Base-by-base conservation (phyloP, 192 early-diverging fungal species). In the Coemansia sp. region DNA sequence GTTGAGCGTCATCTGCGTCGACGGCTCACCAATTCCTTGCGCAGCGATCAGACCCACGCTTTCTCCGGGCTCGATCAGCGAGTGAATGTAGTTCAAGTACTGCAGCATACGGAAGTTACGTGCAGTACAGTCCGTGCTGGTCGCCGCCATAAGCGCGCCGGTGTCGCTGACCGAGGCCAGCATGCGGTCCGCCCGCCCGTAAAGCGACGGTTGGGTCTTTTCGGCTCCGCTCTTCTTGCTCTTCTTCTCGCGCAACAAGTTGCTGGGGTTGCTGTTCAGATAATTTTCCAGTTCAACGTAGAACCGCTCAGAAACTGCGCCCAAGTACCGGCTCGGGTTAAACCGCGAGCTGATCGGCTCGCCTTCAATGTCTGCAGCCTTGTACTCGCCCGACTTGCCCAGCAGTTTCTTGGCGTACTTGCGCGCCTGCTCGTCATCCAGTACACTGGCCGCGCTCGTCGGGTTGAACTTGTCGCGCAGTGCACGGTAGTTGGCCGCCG, bases 1-100 rank as follows among this genome's bases (percentile, higher is more conserved):
- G 83, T 99, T 99, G 35, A 99, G 85, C 41, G 98, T 99, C 98
- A 99, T 99, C 73, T 99, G 98, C 14, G 98, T 99, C 47, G 95
- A 97, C 47, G 98, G 98, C 83, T 99, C 98, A 50, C 98, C 98
- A 60, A 99, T 90, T 70, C 88, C 89, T 76, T 99, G 96, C 16
- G 96, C 96, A 18, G 98, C 98, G 57, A 99, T 83, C 29, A 98
- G 74, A 57, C 98, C 98, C 61, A 99, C 98, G 52, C 93, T 89
- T 78, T 99, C 98, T 62, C 98, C 98, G 12, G 98, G 94, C 47
- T 97, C 98, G 29, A 94, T 95, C 19, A 98, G 85, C 61, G 91
- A 89, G 65, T 92, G 87, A 73, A 95, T 84, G 78, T 98, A 99
- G 75, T 97, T 94, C 55, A 98, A 85, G 48, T 97, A 85, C 94